Base-by-base conservation (phyloP, 2,329 filamentous ascomycete genomes). In the Fusarium sp. region DNA sequence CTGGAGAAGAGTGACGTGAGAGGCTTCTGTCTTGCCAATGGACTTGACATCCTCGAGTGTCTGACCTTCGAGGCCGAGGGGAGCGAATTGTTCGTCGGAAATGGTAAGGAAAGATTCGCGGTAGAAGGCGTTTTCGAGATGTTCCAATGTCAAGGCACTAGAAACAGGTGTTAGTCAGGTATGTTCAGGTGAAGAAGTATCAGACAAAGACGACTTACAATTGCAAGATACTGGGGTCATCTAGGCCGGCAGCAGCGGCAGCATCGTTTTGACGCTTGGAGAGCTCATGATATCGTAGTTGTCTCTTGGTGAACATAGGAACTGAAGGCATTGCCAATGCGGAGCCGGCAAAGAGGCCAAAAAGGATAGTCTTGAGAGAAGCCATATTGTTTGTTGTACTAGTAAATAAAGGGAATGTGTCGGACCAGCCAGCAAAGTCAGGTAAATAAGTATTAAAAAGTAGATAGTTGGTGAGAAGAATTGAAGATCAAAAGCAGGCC, bases 51-150 rank as follows among this genome's bases (percentile, higher is more conserved):
- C 88, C 51, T 60, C 41, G 48, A 79, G 69, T 39, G 77, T 72
- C 25, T 67, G 31, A 10, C 60, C 61, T 48, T 69, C 76, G 68
- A 79, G 76, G 21, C 78, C 80, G 39, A 79, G 76, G n/a, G 88
- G 87, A 25, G 81, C 77, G 80, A 94, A 93, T 75, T 92, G 88
- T 30, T 84, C 78, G 42, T 86, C 84, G 26, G 87, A 84, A 81
- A 93, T 92, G 78, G 88, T 85, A 67, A 84, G 84, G 76, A 93
- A 91, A 39, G 90, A 91, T 76, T 91, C 84, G 72, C 87, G 84
- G 84, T 94, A 93, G 80, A 93, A 93, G 58, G 85, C 83, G 25
- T 89, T 84, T 81, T 93, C 91, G 74, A 93, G 89, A 80, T 91
- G 89, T 80, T 94, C 91, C 46, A 93, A 84, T 8, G 91, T 93